phyloP scores from a whole-genome alignment of 2,329 filamentous ascomycete species.

The Stemphylium vesicarium region DNA sequence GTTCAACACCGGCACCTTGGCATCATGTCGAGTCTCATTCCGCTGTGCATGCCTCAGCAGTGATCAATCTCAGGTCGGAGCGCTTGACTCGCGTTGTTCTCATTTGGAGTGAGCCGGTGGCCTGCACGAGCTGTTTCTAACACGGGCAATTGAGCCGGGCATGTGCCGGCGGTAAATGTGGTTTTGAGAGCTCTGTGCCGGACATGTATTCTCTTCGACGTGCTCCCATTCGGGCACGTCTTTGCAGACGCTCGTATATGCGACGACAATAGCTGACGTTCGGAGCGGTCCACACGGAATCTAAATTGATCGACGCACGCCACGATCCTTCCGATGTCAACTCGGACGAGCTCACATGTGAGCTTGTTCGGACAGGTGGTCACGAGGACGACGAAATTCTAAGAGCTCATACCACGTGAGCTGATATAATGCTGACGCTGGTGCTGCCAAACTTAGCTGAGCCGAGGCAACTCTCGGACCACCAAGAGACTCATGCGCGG shows the following conservation, averaged over 20 bases:
- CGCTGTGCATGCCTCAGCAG: not conserved
- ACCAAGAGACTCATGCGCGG: too few relatives aligned
- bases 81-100: constrained; percentile 1
- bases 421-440: not conserved
- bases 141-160: not conserved
- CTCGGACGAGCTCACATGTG: not conserved
- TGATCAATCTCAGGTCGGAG: constrained; percentile 1
- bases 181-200: too few relatives aligned
- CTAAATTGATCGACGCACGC: constrained; percentile 12
- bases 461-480: too few relatives aligned
- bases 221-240: too few relatives aligned
- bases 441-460: not conserved
- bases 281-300: not conserved
- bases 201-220: too few relatives aligned
- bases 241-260: not conserved
- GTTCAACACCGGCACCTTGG: constrained; percentile 6
- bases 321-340: not conserved
- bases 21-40: not conserved
- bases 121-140: not conserved
- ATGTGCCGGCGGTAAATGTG: not conserved
- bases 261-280: not conserved
- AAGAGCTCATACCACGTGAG: not conserved
- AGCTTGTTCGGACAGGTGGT: not conserved
- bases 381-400: not conserved
- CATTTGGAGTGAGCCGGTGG: not conserved